Evolutionary conservation across 2,329 filamentous ascomycete genomes (phyloP).

Genomic region (Macrophomina phaseolina): DNA sequence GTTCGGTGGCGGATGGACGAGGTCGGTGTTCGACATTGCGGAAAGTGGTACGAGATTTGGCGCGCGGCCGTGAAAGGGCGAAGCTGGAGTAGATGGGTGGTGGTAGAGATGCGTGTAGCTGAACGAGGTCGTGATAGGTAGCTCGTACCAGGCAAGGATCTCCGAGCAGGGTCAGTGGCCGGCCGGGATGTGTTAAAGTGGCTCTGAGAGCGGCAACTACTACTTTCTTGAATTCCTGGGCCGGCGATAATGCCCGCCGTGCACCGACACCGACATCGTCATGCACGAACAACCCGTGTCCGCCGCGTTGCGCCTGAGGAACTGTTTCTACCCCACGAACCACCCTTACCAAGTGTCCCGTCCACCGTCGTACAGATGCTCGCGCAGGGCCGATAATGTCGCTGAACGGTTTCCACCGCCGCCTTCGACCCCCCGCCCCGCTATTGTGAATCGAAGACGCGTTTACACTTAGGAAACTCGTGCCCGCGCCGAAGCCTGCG

Average conservation of each 20-base stretch:
- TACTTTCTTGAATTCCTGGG: neutral
- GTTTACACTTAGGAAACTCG: slow-evolving; percentile 16
- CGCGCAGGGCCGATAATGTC: slow-evolving; percentile 20
- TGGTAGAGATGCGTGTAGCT: slow-evolving; percentile 1
- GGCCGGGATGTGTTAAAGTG: neutral
- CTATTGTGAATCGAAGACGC: slow-evolving; percentile 19
- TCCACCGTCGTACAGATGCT: neutral
- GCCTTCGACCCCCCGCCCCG: slow-evolving; percentile 22
- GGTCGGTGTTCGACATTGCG: slow-evolving; percentile 35
- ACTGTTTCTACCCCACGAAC: neutral
- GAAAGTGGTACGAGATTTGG: neutral
- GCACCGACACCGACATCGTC: slow-evolving; percentile 13
- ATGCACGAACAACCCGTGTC: slow-evolving; percentile 19
- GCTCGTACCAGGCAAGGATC: neutral
- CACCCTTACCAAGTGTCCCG: neutral
- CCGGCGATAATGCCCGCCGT: slow-evolving; percentile 1
- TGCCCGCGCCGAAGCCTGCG: neutral
- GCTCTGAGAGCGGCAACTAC: neutral
- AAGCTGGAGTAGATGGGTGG: neutral
- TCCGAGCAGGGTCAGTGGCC: neutral
- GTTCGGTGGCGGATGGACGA: slow-evolving; percentile 48
- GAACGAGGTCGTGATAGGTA: slow-evolving; percentile 3
- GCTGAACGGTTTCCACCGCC: slow-evolving; percentile 21
- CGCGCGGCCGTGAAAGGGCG: neutral
- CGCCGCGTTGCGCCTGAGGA: neutral